Evolutionary conservation across 441 rosid genomes (phyloP).

Genomic region (Populus hybrid): DNA sequence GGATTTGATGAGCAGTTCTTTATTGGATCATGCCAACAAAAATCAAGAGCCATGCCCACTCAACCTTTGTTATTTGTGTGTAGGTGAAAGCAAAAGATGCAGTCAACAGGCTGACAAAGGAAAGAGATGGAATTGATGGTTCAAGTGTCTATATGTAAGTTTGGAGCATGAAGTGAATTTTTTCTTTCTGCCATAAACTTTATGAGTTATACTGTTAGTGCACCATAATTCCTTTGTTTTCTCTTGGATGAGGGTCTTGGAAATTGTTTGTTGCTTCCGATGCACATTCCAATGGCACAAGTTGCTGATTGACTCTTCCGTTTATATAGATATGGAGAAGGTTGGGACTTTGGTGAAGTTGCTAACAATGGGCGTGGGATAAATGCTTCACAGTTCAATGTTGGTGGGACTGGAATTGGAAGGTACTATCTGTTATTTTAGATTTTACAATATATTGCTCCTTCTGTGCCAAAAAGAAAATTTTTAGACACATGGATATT

Average conservation of each 20-base stretch:
- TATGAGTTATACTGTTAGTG: neutral
- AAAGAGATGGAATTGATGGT: slow-evolving; percentile 85
- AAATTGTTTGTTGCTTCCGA: slow-evolving; percentile 12
- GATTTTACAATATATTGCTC: slow-evolving; percentile 5
- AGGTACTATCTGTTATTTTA: slow-evolving; percentile 46
- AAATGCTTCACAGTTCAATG: slow-evolving; percentile 86
- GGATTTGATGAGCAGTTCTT: neutral
- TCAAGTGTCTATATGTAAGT: slow-evolving; percentile 81
- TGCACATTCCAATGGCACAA: neutral
- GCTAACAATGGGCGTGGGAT: slow-evolving; percentile 91
- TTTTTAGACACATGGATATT: neutral
- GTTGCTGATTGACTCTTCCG: slow-evolving; percentile 14
- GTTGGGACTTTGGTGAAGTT: slow-evolving; percentile 99
- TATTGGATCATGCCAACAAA: neutral
- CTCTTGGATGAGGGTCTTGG: neutral
- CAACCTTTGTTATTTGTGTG: slow-evolving; percentile 20
- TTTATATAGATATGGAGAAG: slow-evolving; percentile 92
- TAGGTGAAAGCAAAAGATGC: slow-evolving; percentile 79
- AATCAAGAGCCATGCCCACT: slow-evolving; percentile 11
- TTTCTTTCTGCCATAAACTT: too few relatives aligned
- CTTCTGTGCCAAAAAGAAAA: neutral
- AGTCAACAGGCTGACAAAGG: slow-evolving; percentile 62
- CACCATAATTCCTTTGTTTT: neutral
- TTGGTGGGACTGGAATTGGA: slow-evolving; percentile 88
- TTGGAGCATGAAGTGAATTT: neutral